phyloP scores from a whole-genome alignment of 768 basidiomycete species.

The Amanita pseudoporphyria region DNA sequence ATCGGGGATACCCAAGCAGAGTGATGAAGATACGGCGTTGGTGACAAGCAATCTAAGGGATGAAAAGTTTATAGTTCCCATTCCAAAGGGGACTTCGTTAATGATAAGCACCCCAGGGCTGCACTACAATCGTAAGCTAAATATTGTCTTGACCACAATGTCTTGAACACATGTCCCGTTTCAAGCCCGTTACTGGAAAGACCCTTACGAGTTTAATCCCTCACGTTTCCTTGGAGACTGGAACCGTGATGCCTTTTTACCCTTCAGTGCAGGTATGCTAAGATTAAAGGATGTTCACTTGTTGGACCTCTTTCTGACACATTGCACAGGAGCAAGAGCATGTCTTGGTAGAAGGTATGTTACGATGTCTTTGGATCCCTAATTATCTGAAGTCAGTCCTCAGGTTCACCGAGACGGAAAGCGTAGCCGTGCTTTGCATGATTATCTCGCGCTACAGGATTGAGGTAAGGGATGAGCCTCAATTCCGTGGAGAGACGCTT shows the following conservation, averaged over 20 bases:
- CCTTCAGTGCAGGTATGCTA: slow-evolving; percentile 36
- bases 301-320: not conserved
- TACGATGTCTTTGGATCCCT: not conserved
- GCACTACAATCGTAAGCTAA: slow-evolving; percentile 40
- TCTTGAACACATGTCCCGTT: not conserved
- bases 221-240: slow-evolving; percentile 44
- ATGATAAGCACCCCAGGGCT: slow-evolving; percentile 27
- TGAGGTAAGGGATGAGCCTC: slow-evolving; percentile 39
- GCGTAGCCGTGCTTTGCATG: slow-evolving; percentile 39
- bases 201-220: slow-evolving; percentile 36
- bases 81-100: slow-evolving; percentile 34
- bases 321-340: slow-evolving; percentile 27
- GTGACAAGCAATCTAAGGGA: slow-evolving; percentile 25
- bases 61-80: slow-evolving; percentile 25
- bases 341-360: slow-evolving; percentile 36
- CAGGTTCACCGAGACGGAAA: slow-evolving; percentile 46
- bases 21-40: slow-evolving; percentile 37
- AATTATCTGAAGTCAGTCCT: not conserved
- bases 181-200: slow-evolving; percentile 45
- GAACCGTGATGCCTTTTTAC: slow-evolving; percentile 44
- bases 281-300: not conserved
- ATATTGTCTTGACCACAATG: not conserved
- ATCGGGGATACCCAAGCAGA: slow-evolving; percentile 31
- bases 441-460: slow-evolving; percentile 37
- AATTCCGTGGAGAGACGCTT: slow-evolving; percentile 36